Percentiles rank a stretch among this genome's conserved stretches.
These are phyloP conservation scores for Tilletia horrida DNA, from an alignment of 1,284 basidiomycete species.

Conservation along the genomic window DNA sequence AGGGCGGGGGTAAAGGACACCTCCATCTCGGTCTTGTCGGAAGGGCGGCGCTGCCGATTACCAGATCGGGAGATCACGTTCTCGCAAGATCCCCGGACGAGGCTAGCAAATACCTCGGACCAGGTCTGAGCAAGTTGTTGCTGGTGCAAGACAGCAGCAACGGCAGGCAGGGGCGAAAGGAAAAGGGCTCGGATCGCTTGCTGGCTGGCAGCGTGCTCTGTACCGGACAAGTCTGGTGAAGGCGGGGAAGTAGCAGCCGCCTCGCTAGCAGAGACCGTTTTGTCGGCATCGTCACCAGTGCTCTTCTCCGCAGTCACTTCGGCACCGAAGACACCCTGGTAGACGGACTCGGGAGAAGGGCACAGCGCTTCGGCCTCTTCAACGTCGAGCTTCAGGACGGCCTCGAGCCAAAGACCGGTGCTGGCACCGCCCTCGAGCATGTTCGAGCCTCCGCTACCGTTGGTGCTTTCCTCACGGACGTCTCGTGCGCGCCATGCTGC, in stretches of 20 bases:
- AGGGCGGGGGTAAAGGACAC: not conserved
- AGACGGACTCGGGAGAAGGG: conserved; percentile 21
- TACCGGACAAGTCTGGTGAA: conserved; percentile 1
- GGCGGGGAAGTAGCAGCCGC: not conserved
- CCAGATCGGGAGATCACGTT: not conserved
- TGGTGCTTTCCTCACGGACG: conserved; percentile 10
- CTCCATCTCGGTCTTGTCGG: conserved; percentile 11
- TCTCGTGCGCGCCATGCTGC: conserved; percentile 1
- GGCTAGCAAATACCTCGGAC: conserved; percentile 35
- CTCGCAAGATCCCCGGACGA: conserved; percentile 37
- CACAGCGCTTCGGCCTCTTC: conserved; percentile 33
- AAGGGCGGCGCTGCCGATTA: not conserved
- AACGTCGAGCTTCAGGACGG: conserved; percentile 35
- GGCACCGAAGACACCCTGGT: not conserved
- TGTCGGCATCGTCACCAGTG: not conserved
- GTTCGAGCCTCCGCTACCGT: not conserved
- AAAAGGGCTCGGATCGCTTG: conserved; percentile 6
- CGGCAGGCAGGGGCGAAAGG: conserved; percentile 34
- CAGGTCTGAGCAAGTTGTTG: conserved; percentile 36
- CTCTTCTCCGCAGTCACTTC: too few relatives aligned
- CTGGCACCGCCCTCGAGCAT: conserved; percentile 1
- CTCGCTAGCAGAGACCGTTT: conserved; percentile 19
- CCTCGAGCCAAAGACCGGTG: conserved; percentile 31
- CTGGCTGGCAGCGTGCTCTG: not conserved
- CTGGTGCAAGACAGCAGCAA: conserved; percentile 41